Base-by-base conservation (phyloP, 73 alveolate species). In the Vitrella brassicaformis region DNA sequence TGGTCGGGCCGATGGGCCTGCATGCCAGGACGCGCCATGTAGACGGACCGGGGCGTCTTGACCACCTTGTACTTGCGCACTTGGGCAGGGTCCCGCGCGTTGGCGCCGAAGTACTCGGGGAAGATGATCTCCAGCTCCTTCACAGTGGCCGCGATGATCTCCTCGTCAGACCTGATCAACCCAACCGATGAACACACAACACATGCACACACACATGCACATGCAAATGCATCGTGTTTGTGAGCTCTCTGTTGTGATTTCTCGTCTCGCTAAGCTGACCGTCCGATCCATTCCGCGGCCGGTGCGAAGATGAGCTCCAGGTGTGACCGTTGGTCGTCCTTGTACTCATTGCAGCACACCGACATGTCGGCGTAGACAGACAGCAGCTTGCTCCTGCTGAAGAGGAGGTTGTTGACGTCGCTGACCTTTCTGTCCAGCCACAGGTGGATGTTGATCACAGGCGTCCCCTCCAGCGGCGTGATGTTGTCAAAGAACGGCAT, bases 341-440 rank as follows among this genome's bases (percentile, higher is more conserved):
- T 1, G 18, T 56, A 56, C 28, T 56, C 69, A 67, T 0, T 22
- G 72, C 84, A 77, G 68, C 84, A 77, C 22, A 71, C 68, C 72
- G 77, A 67, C 84, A 77, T 77, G 68, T 77, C 84, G 26, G 84
- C 84, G 25, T 77, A 77, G 47, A 77, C 84, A 27, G 84, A 77
- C 19, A 77, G 78, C 46, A 68, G 69, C 29, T 75, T 75, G 27
- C 78, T 68, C 28, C 84, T 66, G 72, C 78, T 68, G 78, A 77
- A 77, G 78, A 75, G 68, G n/a, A 77, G 67, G 31, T 77, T 77
- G 67, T 77, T 69, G 47, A 77, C 84, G 65, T 77, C 68, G 68
- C 47, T 73, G 32, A 77, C 77, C 84, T 73, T 77, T 14, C 84
- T 31, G 69, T 68, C 84, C 26, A 77, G 68, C 84, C 84, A 77